Conservation (phyloP, 768 basidiomycete species). For the Lactifluus rugatus region DNA sequence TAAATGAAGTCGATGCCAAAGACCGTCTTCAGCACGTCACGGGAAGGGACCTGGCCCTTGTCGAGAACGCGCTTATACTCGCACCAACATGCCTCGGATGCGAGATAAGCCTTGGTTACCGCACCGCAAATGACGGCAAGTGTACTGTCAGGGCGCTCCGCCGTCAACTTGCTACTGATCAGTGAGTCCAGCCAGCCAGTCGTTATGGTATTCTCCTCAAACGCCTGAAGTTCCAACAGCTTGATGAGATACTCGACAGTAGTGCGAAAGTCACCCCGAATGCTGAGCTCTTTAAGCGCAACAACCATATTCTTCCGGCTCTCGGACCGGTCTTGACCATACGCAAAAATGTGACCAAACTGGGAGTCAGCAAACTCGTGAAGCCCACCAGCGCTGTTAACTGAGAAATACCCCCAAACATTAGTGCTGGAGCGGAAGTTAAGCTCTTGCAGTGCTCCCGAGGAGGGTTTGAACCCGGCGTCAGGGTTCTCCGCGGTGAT, state of each 20-base stretch:
- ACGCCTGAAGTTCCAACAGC: slow-evolving; percentile 88
- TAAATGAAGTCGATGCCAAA: slow-evolving; percentile 97
- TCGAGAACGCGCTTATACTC: slow-evolving; percentile 95
- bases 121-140: slow-evolving; percentile 95
- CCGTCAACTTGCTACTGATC: slow-evolving; percentile 94
- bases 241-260: slow-evolving; percentile 99
- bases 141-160: slow-evolving; percentile 87
- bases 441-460: slow-evolving; percentile 92
- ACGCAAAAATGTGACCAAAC: slow-evolving; percentile 98
- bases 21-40: slow-evolving; percentile 92
- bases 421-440: slow-evolving; percentile 99
- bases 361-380: slow-evolving; percentile 99
- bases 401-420: slow-evolving; percentile 99
- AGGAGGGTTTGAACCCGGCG: slow-evolving; percentile 98
- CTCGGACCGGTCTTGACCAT: slow-evolving; percentile 91
- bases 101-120: slow-evolving; percentile 88
- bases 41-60: slow-evolving; percentile 95
- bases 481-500: slow-evolving; percentile 99
- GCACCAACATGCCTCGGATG: slow-evolving; percentile 78
- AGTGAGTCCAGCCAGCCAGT: slow-evolving; percentile 98
- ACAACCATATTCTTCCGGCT: slow-evolving; percentile 99
- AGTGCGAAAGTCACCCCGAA: slow-evolving; percentile 96
- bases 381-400: slow-evolving; percentile 87
- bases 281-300: slow-evolving; percentile 94
- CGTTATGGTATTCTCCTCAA: slow-evolving; percentile 95